These are phyloP conservation scores for Claviceps sorghi DNA, from an alignment of 2,329 filamentous ascomycete genomes.

Conservation along the genomic window DNA sequence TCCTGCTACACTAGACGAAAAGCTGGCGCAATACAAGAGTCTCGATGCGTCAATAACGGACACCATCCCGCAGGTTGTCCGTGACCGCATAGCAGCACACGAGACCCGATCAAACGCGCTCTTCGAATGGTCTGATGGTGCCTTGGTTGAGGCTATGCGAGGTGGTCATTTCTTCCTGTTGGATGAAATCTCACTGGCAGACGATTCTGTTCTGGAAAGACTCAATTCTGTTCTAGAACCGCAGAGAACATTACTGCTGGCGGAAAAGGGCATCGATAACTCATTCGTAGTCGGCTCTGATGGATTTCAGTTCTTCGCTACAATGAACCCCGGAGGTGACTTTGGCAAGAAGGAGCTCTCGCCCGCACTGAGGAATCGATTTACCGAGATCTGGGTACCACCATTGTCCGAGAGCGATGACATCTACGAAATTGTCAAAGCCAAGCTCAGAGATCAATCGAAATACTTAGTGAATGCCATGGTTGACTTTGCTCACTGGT, in stretches of 20 bases:
- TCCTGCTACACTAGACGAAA: constrained; percentile 33
- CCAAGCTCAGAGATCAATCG: constrained; percentile 49
- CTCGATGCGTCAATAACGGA: constrained; percentile 32
- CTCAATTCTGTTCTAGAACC: constrained; percentile 94
- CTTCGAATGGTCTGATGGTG: constrained; percentile 95
- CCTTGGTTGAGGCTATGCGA: constrained; percentile 86
- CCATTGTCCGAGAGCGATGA: constrained; percentile 73
- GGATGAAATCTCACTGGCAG: constrained; percentile 93
- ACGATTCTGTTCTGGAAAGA: constrained; percentile 91
- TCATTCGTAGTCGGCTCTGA: constrained; percentile 61
- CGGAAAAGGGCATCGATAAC: constrained; percentile 81
- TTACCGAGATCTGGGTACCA: constrained; percentile 98
- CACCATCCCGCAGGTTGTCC: constrained; percentile 33
- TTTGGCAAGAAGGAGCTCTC: constrained; percentile 97
- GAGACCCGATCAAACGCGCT: constrained; percentile 61
- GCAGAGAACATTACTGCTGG: constrained; percentile 69
- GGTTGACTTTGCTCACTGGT: constrained; percentile 85
- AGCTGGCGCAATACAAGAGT: constrained; percentile 42
- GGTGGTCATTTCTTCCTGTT: constrained; percentile 80
- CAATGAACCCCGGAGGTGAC: constrained; percentile 98
- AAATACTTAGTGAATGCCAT: constrained; percentile 51
- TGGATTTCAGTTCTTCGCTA: constrained; percentile 91
- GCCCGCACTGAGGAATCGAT: constrained; percentile 84
- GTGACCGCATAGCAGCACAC: constrained; percentile 30
- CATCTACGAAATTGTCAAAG: constrained; percentile 69